Evolutionary conservation across 305 asterid genomes (phyloP), one percentile per base, ranked within the genome.

Genomic region (Rubia peregrina): DNA sequence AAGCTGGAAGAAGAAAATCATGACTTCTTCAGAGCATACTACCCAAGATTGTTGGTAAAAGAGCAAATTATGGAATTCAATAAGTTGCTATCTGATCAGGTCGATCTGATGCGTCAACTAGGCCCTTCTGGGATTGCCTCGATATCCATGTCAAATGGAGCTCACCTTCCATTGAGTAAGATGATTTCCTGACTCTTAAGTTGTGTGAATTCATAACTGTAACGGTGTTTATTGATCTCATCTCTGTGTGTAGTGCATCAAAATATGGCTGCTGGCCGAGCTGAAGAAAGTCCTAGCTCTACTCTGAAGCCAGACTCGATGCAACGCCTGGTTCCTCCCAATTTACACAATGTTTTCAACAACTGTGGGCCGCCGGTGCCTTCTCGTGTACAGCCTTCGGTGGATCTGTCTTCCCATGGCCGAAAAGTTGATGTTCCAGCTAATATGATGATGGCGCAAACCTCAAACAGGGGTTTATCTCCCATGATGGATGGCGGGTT

Each of bases 21-120:
- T 48, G 95, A 87, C 1, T 89, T 93, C 81, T 90, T 93, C 80
- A 80, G 84, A 86, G 95, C 89, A 65, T 93, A 93, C 79, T 83
- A 86, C 77, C 81, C 86, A 69, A 87, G 85, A 74, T 72, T 90
- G 84, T 74, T 80, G 80, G 89, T 90, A 77, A 86, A 86, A 81
- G 88, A 86, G 51, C 98, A 92, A 81, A 92, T 92, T 66, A 41
- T 81, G 84, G 90, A 85, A 74, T 92, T 90, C 85, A 92, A 92
- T 79, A 83, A 79, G 80, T 79, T 92, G 81, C 90, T 92, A 43
- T 76, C 87, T 5, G 81, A 82, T 71, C 98, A 90, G 76, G 93
- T 77, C 65, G 81, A 84, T 73, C 79, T 85, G 76, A 87, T 87
- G 82, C 83, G 76, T 46, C 86, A 76, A 78, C 77, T 76, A 26